phyloP scores from a whole-genome alignment of 768 basidiomycete genomes.

The Amyloporia xantha region DNA sequence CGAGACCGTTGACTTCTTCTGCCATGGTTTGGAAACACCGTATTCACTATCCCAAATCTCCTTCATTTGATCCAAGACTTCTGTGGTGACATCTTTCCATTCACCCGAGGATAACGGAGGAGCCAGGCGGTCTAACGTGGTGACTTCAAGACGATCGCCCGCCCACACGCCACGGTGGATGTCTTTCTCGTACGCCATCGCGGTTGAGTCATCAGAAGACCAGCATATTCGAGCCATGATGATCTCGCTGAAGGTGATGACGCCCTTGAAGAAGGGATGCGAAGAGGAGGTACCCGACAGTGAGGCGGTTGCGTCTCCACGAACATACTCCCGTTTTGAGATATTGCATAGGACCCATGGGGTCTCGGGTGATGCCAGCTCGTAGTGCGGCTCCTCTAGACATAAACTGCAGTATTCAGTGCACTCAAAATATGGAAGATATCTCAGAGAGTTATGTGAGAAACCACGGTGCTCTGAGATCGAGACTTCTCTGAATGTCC shows the following conservation, averaged over 20 bases:
- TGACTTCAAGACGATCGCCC: conserved; percentile 16
- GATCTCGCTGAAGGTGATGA: not conserved
- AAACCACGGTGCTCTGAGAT: not conserved
- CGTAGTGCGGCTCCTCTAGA: not conserved
- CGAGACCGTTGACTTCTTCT: too few species aligned
- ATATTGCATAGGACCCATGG: conserved; percentile 9
- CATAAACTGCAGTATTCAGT: not conserved
- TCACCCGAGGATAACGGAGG: not conserved
- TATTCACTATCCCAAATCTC: not conserved
- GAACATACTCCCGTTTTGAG: conserved; percentile 7
- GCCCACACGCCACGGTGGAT: conserved; percentile 18
- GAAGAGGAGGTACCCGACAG: not conserved
- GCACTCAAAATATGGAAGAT: not conserved
- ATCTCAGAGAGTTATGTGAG: not conserved
- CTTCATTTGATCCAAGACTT: not conserved
- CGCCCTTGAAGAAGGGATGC: not conserved
- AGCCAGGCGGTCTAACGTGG: conserved; percentile 4
- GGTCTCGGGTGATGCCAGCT: not conserved
- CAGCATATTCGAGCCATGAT: not conserved
- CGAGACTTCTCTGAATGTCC: not conserved
- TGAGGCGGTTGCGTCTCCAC: not conserved
- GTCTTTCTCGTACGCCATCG: conserved; percentile 8
- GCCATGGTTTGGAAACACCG: too few species aligned
- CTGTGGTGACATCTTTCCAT: not conserved
- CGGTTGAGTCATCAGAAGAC: conserved; percentile 7